A percentile compares a stretch with the other conserved stretches of the same genome.
These are phyloP conservation scores for Ophiostoma pallidulum DNA, from an alignment of 2,329 filamentous ascomycete genomes.

Conservation along the genomic window DNA sequence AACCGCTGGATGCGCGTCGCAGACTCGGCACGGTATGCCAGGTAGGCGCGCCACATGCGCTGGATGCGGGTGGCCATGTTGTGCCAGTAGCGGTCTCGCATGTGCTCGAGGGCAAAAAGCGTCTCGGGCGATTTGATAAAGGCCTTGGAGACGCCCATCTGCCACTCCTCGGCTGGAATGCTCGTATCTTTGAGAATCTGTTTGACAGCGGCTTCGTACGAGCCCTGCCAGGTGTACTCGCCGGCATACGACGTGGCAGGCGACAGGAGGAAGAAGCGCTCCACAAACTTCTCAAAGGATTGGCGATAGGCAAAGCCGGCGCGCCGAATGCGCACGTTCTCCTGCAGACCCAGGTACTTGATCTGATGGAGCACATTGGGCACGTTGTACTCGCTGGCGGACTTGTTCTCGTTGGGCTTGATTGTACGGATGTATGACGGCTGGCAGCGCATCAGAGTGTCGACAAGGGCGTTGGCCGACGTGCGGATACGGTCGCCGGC, in stretches of 20 bases:
- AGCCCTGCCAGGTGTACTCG: constrained; percentile 92
- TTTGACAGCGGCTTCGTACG: constrained; percentile 75
- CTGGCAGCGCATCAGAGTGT: constrained; percentile 93
- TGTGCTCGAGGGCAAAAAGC: constrained; percentile 89
- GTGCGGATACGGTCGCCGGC: constrained; percentile 93
- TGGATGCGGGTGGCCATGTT: constrained; percentile 99
- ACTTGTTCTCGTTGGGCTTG: constrained; percentile 99
- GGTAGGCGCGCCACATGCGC: constrained; percentile 91
- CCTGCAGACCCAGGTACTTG: constrained; percentile 97
- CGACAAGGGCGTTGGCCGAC: constrained; percentile 89
- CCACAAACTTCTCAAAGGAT: constrained; percentile 95
- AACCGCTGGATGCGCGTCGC: constrained; percentile 90
- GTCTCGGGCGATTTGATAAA: constrained; percentile 99
- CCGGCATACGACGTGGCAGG: constrained; percentile 93
- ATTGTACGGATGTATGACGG: constrained; percentile 98
- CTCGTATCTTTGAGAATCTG: constrained; percentile 95
- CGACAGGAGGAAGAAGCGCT: constrained; percentile 91
- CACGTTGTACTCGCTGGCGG: constrained; percentile 81
- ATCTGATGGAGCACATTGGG: constrained; percentile 94
- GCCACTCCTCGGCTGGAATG: constrained; percentile 90
- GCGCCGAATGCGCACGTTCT: constrained; percentile 94
- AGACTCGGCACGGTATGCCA: constrained; percentile 84
- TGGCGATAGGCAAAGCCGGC: constrained; percentile 96
- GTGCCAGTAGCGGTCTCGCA: constrained; percentile 97
- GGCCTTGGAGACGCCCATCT: constrained; percentile 92